Conservation (phyloP, 1,284 basidiomycete species). For the Ceratobasidium sp. region DNA sequence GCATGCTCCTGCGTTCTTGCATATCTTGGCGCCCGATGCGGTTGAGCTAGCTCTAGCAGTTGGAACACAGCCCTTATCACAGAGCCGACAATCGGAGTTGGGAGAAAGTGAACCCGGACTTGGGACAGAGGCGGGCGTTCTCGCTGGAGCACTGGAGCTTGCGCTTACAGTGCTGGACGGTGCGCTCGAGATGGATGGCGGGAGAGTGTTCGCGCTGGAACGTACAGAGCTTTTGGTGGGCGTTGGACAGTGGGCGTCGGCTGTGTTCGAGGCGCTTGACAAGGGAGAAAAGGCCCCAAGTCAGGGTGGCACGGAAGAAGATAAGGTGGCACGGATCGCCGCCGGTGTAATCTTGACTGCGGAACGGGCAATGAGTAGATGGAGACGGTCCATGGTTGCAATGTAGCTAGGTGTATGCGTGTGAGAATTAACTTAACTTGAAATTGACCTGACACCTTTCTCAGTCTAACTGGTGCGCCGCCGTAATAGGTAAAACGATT, state of each 20-base stretch:
- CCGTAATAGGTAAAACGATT: too few species aligned
- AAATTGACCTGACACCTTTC: too few species aligned
- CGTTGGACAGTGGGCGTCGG: slow-evolving; percentile 83
- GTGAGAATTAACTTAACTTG: not conserved
- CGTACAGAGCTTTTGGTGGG: slow-evolving; percentile 79
- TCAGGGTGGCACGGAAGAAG: slow-evolving; percentile 67
- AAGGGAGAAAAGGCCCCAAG: slow-evolving; percentile 76
- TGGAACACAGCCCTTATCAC: slow-evolving; percentile 74
- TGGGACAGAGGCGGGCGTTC: slow-evolving; percentile 74
- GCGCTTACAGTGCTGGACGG: slow-evolving; percentile 82
- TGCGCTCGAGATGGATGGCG: slow-evolving; percentile 80
- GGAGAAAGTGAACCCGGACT: slow-evolving; percentile 50
- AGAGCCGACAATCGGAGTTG: slow-evolving; percentile 53
- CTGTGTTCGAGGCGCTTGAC: slow-evolving; percentile 76
- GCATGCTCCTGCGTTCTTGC: slow-evolving; percentile 83
- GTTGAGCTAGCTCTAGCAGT: slow-evolving; percentile 86
- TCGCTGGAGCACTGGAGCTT: slow-evolving; percentile 82
- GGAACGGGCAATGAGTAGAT: slow-evolving; percentile 79
- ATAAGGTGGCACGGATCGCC: slow-evolving; percentile 72
- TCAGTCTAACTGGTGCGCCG: too few species aligned
- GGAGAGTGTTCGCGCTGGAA: slow-evolving; percentile 80
- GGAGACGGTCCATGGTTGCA: slow-evolving; percentile 77
- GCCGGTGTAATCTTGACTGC: slow-evolving; percentile 87
- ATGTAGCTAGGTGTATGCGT: slow-evolving; percentile 5
- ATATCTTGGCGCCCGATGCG: slow-evolving; percentile 82